Evolutionary conservation across 768 basidiomycete genomes (phyloP).

Genomic region (Megacollybia marginata): DNA sequence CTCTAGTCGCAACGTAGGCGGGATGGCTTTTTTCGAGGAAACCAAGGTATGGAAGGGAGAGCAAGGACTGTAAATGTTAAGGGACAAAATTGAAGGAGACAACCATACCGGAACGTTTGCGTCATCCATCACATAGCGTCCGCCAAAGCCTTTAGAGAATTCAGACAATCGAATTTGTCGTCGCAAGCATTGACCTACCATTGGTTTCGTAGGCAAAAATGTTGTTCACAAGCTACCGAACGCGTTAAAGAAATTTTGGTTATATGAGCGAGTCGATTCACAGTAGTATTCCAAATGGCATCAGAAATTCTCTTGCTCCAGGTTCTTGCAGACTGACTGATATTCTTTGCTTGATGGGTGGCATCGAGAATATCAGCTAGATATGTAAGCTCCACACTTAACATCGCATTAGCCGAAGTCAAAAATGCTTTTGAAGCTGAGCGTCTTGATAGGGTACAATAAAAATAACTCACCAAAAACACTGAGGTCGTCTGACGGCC

Average conservation of each 20-base stretch:
- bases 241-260: not conserved
- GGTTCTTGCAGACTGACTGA: slow-evolving; percentile 44
- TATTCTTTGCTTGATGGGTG: slow-evolving; percentile 35
- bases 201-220: slow-evolving; percentile 77
- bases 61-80: slow-evolving; percentile 43
- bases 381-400: slow-evolving; percentile 63
- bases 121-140: slow-evolving; percentile 77
- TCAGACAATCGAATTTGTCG: not conserved
- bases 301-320: slow-evolving; percentile 53
- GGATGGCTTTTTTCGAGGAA: slow-evolving; percentile 57
- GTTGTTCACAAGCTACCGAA: slow-evolving; percentile 45
- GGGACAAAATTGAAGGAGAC: not conserved
- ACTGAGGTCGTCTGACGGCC: slow-evolving; percentile 72
- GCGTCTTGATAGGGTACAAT: not conserved
- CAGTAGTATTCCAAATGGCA: slow-evolving; percentile 59
- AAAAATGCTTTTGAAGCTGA: slow-evolving; percentile 47
- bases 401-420: slow-evolving; percentile 77
- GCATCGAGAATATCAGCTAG: slow-evolving; percentile 53
- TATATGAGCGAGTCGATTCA: slow-evolving; percentile 17
- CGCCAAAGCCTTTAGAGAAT: slow-evolving; percentile 45
- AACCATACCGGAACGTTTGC: slow-evolving; percentile 71
- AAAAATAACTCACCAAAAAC: slow-evolving; percentile 41
- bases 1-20: slow-evolving; percentile 57
- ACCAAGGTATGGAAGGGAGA: slow-evolving; percentile 74
- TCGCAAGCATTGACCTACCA: slow-evolving; percentile 21